Base-by-base conservation (phyloP, 139 green algal species). In the Chlamydomonas asymmetrica region DNA sequence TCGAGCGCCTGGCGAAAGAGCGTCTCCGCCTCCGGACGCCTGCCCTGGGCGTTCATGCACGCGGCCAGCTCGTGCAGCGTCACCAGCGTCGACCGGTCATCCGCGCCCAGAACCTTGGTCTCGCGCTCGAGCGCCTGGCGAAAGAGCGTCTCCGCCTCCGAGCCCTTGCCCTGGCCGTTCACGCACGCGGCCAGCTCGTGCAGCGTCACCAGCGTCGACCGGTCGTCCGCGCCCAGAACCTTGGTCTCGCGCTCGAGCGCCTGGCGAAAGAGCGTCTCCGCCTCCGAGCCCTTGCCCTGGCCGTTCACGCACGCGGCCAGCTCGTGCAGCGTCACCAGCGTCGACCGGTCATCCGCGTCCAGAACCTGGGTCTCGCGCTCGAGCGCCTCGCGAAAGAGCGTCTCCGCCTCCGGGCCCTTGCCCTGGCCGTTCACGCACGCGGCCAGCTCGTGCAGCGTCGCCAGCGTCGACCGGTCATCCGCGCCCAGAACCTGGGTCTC, bases 231-330 rank as follows among this genome's bases (percentile, higher is more conserved):
- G 8, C 63, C 43, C 63, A 71, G 63, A 40, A 57, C 5, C 29
- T 20, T 40, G 40, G 56, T 41, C 23, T 39, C 40, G 63, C 63
- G 40, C 63, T 57, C 63, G 40, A 71, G 40, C 40, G 63, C 63
- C 31, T 41, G 63, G 40, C 1, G 27, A 5, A 59, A 5, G 40
- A 71, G 63, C 39, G 39, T n/a, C 63, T 57, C 63, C 40, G 63
- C 63, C 25, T 71, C 63, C 2, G 38, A 29, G 25, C 57, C 38
- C 39, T 39, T 37, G 8, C 63, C 63, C 39, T 59, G 63, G 16
- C 25, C 23, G 2, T 38, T 23, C 25, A 71, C 40, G 40, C 38
- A 18, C 25, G 13, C 25, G 27, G 63, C 63, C 63, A 71, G 63
- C 27, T 40, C 57, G 63, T 56, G 38, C 6, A 57, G 9, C 8